A percentile compares a stretch with the other conserved stretches of the same genome.
phyloP scores from a whole-genome alignment of 2,329 filamentous ascomycete species.

The Xylariales sp. region DNA sequence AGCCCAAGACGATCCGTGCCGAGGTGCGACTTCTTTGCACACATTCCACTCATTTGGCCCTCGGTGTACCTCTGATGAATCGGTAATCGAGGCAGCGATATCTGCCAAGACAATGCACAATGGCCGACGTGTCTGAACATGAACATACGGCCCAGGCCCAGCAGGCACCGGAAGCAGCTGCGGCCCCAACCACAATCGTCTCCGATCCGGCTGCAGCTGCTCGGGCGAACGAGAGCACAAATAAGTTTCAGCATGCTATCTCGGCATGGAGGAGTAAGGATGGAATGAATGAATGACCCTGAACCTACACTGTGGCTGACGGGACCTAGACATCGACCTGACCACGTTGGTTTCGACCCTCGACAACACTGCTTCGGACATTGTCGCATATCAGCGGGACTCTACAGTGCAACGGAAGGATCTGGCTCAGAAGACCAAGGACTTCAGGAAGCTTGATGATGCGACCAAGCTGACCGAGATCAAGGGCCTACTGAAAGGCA shows the following conservation, averaged over 20 bases:
- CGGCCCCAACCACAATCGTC: too few relatives aligned
- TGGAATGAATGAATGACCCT: constrained; percentile 7
- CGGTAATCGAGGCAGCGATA: constrained; percentile 1
- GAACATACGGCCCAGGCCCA: constrained; percentile 11
- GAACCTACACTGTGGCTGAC: constrained; percentile 14
- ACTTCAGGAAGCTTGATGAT: constrained; percentile 90
- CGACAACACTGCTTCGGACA: constrained; percentile 90
- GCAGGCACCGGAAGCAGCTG: constrained; percentile 18
- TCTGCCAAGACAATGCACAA: constrained; percentile 7
- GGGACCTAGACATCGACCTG: constrained; percentile 71
- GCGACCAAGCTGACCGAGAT: constrained; percentile 79
- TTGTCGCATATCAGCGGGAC: constrained; percentile 88
- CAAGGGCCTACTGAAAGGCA: constrained; percentile 84
- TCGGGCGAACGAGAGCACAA: constrained; percentile 53
- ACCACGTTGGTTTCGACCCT: constrained; percentile 77
- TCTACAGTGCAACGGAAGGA: constrained; percentile 96
- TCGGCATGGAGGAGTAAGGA: constrained; percentile 86
- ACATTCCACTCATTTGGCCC: neutral
- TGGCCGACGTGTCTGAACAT: constrained; percentile 22
- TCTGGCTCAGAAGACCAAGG: constrained; percentile 97
- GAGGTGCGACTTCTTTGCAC: too few relatives aligned
- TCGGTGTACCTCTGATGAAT: constrained; percentile 7
- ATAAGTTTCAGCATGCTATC: constrained; percentile 96
- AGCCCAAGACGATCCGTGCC: too few relatives aligned
- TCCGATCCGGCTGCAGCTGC: constrained; percentile 22